A percentile compares a stretch with the other conserved stretches of the same genome.
These are phyloP conservation scores for Verticillium alfalfae DNA, from an alignment of 2,329 filamentous ascomycete species.

Conservation along the genomic window DNA sequence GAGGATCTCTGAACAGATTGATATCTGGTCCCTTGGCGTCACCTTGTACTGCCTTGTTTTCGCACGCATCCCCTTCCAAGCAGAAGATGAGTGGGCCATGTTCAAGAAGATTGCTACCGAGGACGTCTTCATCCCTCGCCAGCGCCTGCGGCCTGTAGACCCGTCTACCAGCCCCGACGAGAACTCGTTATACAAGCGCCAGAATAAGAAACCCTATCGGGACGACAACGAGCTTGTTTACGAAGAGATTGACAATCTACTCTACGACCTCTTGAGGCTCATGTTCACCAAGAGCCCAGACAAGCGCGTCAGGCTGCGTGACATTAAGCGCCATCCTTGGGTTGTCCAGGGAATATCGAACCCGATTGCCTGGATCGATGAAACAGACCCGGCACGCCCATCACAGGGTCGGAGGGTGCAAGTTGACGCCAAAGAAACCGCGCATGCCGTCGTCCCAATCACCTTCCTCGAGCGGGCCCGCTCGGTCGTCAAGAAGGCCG, in stretches of 20 bases:
- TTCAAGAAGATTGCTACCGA: conserved; percentile 89
- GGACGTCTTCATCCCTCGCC: conserved; percentile 81
- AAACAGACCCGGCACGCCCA: conserved; percentile 78
- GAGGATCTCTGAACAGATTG: conserved; percentile 87
- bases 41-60: conserved; percentile 95
- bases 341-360: conserved; percentile 74
- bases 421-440: conserved; percentile 86
- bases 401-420: conserved; percentile 82
- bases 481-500: conserved; percentile 67
- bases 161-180: conserved; percentile 51
- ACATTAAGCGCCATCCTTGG: conserved; percentile 94
- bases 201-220: conserved; percentile 63
- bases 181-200: conserved; percentile 49
- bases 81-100: conserved; percentile 86
- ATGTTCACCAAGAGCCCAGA: conserved; percentile 87
- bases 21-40: conserved; percentile 94
- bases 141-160: conserved; percentile 72
- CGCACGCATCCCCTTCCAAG: conserved; percentile 87
- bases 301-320: conserved; percentile 79
- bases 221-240: conserved; percentile 75
- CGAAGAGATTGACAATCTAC: conserved; percentile 75
- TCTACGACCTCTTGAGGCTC: conserved; percentile 71
- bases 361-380: conserved; percentile 79
- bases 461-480: conserved; percentile 80
- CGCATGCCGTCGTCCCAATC: conserved; percentile 82